Evolutionary conservation across 305 asterid genomes (phyloP), one percentile per base, ranked within the genome.

Genomic region (Fraxinus dipetala): DNA sequence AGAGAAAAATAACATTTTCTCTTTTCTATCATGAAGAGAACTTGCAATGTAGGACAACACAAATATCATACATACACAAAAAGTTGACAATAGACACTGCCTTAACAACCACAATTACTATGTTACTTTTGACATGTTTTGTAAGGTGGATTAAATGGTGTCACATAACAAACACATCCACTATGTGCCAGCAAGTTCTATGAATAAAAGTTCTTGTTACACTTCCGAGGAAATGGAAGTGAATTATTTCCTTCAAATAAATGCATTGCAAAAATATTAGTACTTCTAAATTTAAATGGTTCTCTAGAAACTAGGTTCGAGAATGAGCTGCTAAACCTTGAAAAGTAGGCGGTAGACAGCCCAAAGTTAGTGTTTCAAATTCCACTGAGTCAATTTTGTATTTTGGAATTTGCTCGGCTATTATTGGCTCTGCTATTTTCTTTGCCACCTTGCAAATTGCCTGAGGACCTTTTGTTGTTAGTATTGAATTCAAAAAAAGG

Each of bases 371-470:
- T 10, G 89, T 79, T 82, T 94, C 91, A 81, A 92, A 92, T 40
- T 95, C 95, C 22, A 94, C 95, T 0, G 97, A 87, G 45, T 94
- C 97, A 63, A 94, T 93, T 88, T 95, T 95, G 91, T 90, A 95
- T 61, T 92, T 91, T 1, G 98, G 97, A 78, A 91, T 95, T 85
- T 95, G 96, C 90, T 94, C 97, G 31, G 95, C 94, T 65, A 95
- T 92, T 81, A 95, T 94, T 54, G 99, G 97, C 40, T 83, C 90
- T 32, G 97, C 99, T 82, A 93, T 93, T 73, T 83, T 81, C 90
- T 91, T 92, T 14, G 75, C 96, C 85, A 86, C 89, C 86, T 90
- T 95, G 90, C 99, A 96, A 40, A 93, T 93, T 65, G 93, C 98
- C 99, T 96, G 90, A 80, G 78, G 79, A 85, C 59, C 51, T 74